phyloP scores from a whole-genome alignment of 768 basidiomycete species.

The Boletus rubescentipes region DNA sequence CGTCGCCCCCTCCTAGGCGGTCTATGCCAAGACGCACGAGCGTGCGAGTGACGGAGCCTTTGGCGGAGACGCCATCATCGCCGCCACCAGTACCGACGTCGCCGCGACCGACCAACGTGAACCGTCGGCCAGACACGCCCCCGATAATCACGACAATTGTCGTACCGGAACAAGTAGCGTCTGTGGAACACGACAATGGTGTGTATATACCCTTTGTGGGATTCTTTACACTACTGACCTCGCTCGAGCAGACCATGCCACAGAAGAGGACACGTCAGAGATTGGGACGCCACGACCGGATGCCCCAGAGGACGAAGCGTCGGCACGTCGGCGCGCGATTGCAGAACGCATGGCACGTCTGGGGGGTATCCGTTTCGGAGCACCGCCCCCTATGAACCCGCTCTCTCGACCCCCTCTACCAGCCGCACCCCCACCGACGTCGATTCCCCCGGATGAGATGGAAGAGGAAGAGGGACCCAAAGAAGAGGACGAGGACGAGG shows the following conservation, averaged over 20 bases:
- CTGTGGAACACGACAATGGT: slow-evolving; percentile 11
- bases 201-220: neutral
- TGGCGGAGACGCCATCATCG: slow-evolving; percentile 11
- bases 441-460: slow-evolving; percentile 28
- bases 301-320: slow-evolving; percentile 44
- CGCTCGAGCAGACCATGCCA: neutral
- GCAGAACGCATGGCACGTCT: slow-evolving; percentile 95
- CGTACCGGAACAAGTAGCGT: slow-evolving; percentile 5
- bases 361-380: slow-evolving; percentile 82
- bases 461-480: slow-evolving; percentile 23
- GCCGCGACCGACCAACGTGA: slow-evolving; percentile 17
- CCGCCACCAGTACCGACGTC: slow-evolving; percentile 22
- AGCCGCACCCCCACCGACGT: slow-evolving; percentile 36
- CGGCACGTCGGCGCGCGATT: slow-evolving; percentile 64
- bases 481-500: slow-evolving; percentile 57
- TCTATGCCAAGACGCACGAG: slow-evolving; percentile 28
- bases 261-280: slow-evolving; percentile 14
- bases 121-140: slow-evolving; percentile 19
- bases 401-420: slow-evolving; percentile 38
- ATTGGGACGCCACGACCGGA: slow-evolving; percentile 11
- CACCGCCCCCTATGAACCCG: slow-evolving; percentile 48
- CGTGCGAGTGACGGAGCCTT: slow-evolving; percentile 5
- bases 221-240: neutral
- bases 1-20: slow-evolving; percentile 13
- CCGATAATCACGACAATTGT: slow-evolving; percentile 25